phyloP scores from a whole-genome alignment of 768 basidiomycete species.

The Leccinellum albellum region DNA sequence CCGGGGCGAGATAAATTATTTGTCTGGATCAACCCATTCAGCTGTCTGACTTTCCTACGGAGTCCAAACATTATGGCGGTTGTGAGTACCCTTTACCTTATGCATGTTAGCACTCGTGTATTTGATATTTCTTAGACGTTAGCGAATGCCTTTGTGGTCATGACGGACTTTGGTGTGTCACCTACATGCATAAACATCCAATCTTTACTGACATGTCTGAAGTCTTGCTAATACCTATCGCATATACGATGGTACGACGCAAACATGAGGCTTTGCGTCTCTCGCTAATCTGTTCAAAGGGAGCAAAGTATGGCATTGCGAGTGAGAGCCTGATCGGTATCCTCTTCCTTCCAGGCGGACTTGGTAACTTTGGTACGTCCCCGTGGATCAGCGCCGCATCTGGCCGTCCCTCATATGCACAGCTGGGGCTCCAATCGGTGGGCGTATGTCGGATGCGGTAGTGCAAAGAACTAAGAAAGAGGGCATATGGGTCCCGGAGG shows the following conservation, averaged over 20 bases:
- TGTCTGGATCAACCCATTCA: slow-evolving; percentile 59
- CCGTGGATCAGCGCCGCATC: neutral
- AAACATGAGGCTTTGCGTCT: neutral
- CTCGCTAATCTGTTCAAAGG: slow-evolving; percentile 36
- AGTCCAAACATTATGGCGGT: slow-evolving; percentile 57
- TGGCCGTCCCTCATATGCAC: neutral
- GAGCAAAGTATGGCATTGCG: slow-evolving; percentile 31
- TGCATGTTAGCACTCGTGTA: neutral
- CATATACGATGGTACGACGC: slow-evolving; percentile 62
- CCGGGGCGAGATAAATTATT: slow-evolving; percentile 20
- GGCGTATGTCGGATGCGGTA: slow-evolving; percentile 53
- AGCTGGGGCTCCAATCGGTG: slow-evolving; percentile 62
- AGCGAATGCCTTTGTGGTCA: slow-evolving; percentile 31
- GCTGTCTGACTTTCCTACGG: slow-evolving; percentile 45
- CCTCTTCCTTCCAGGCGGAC: slow-evolving; percentile 25
- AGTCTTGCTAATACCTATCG: slow-evolving; percentile 55
- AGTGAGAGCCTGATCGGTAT: slow-evolving; percentile 22
- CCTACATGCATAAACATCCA: too few relatives aligned
- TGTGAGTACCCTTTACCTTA: slow-evolving; percentile 41
- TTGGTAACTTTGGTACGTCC: slow-evolving; percentile 24
- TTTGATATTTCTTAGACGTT: slow-evolving; percentile 34
- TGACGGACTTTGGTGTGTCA: slow-evolving; percentile 36
- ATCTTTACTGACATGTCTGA: neutral
- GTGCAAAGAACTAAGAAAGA: slow-evolving; percentile 45
- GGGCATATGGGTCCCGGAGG: slow-evolving; percentile 65